Conservation (phyloP, 257 asterid species). For the Nicotiana sylvestris region DNA sequence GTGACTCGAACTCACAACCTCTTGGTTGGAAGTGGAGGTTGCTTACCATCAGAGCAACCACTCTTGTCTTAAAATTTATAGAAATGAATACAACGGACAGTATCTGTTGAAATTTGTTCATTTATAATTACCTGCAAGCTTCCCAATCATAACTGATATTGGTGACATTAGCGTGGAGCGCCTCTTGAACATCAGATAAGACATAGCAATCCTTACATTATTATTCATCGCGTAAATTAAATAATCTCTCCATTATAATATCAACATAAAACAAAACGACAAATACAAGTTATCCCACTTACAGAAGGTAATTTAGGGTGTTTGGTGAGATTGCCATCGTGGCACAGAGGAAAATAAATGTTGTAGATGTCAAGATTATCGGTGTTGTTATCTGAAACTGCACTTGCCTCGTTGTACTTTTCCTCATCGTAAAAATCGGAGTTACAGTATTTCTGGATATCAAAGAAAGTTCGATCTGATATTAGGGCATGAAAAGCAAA, state of each 20-base stretch:
- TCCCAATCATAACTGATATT: neutral
- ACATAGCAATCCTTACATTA: neutral
- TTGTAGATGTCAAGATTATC: neutral
- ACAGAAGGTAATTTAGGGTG: neutral
- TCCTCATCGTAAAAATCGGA: neutral
- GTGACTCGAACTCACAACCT: too few species aligned
- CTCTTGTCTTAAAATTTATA: too few species aligned
- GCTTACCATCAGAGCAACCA: too few species aligned
- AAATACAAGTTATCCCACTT: neutral
- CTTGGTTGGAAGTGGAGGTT: too few species aligned
- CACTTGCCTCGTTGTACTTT: neutral
- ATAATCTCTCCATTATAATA: too few species aligned
- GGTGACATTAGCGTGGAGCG: neutral
- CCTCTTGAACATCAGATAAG: slow-evolving; percentile 5
- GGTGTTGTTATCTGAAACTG: neutral
- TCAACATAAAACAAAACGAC: too few species aligned
- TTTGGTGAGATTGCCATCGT: neutral
- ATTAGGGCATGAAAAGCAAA: slow-evolving; percentile 16
- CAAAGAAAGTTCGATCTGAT: slow-evolving; percentile 20
- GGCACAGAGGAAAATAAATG: neutral
- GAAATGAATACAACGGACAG: neutral
- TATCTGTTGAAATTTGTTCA: neutral
- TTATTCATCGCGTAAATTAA: too few species aligned
- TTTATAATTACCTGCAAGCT: neutral
- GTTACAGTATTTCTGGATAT: slow-evolving; percentile 1